Evolutionary conservation across 768 basidiomycete genomes (phyloP).

Genomic region (Leccinellum albellum): DNA sequence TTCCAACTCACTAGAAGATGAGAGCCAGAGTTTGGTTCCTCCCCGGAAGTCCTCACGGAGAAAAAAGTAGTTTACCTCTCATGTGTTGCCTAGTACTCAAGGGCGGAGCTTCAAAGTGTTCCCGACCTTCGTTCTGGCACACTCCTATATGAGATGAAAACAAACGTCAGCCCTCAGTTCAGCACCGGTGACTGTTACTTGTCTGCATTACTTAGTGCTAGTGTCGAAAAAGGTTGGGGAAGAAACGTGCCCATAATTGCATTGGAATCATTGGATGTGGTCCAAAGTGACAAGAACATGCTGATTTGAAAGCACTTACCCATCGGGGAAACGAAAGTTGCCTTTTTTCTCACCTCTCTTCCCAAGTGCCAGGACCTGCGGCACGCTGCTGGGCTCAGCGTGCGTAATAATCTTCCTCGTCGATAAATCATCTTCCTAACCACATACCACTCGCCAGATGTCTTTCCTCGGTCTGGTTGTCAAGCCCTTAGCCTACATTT

Average conservation of each 20-base stretch:
- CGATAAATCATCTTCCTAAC: constrained; percentile 10
- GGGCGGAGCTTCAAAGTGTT: neutral
- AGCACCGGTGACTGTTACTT: neutral
- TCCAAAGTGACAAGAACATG: neutral
- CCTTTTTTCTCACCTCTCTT: constrained; percentile 32
- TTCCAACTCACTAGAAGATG: neutral
- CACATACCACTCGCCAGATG: constrained; percentile 41
- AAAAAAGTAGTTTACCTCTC: constrained; percentile 4
- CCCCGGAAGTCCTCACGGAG: constrained; percentile 22
- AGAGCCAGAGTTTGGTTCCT: constrained; percentile 3
- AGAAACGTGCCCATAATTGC: neutral
- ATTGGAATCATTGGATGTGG: no score
- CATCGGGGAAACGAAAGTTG: neutral
- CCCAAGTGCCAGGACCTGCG: constrained; percentile 15
- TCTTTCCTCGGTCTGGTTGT: constrained; percentile 56
- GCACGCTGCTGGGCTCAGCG: constrained; percentile 26
- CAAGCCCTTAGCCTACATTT: constrained; percentile 73
- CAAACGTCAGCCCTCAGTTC: no score
- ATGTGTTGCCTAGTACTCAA: neutral
- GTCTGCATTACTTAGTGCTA: neutral
- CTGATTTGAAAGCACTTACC: neutral
- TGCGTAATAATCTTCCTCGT: constrained; percentile 15
- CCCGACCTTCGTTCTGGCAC: neutral
- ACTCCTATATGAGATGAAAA: neutral
- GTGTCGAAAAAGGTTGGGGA: no score